Evolutionary conservation across 495 filamentous ascomycete species (phyloP).

Genomic region (Penicillium odoratum): DNA sequence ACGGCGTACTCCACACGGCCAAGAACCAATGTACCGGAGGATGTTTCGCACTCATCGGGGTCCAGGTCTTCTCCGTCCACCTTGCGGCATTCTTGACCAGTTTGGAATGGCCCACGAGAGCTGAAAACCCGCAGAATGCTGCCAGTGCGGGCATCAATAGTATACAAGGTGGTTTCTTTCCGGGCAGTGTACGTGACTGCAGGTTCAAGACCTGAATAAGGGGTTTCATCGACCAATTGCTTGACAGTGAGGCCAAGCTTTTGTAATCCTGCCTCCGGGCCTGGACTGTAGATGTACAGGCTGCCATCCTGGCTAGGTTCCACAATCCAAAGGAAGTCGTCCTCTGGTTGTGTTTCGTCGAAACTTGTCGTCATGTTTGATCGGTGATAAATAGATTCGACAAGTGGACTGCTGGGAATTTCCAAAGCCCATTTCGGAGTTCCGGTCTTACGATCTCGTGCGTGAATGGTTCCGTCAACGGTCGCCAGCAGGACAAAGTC

Average conservation of each 20-base stretch:
- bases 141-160: slow-evolving; percentile 82
- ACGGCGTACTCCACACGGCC: slow-evolving; percentile 87
- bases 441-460: slow-evolving; percentile 85
- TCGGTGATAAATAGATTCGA: slow-evolving; percentile 83
- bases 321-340: slow-evolving; percentile 93
- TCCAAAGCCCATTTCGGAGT: slow-evolving; percentile 79
- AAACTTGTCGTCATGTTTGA: slow-evolving; percentile 65
- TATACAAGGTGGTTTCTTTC: slow-evolving; percentile 78
- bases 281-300: slow-evolving; percentile 82
- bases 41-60: slow-evolving; percentile 69
- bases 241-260: slow-evolving; percentile 75
- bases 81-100: slow-evolving; percentile 51
- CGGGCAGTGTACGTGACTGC: slow-evolving; percentile 77
- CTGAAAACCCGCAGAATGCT: slow-evolving; percentile 67
- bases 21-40: slow-evolving; percentile 70
- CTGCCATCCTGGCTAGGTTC: slow-evolving; percentile 86
- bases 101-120: slow-evolving; percentile 51
- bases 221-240: slow-evolving; percentile 68
- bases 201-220: slow-evolving; percentile 63
- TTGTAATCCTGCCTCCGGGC: slow-evolving; percentile 58
- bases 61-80: slow-evolving; percentile 62
- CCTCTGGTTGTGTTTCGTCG: slow-evolving; percentile 60
- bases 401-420: slow-evolving; percentile 74
- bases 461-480: slow-evolving; percentile 94
- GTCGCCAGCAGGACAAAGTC: slow-evolving; percentile 99